phyloP scores from a whole-genome alignment of 2,329 filamentous ascomycete genomes.

The Verticillium zaregamsianum region DNA sequence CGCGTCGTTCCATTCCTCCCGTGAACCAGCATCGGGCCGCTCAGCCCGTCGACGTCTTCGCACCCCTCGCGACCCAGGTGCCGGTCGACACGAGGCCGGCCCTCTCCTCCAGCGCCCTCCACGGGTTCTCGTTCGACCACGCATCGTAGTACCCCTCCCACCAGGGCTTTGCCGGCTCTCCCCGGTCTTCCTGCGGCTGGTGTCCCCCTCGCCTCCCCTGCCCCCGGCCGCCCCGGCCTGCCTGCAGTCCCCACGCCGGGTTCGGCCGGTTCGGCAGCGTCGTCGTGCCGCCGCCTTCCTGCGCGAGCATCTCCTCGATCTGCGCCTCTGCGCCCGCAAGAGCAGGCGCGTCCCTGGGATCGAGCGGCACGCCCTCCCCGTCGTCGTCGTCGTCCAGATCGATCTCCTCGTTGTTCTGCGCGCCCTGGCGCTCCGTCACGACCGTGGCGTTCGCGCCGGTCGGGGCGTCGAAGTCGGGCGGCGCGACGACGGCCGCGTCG shows the following conservation, averaged over 20 bases:
- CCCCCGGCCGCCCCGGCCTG: background rate
- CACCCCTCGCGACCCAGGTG: conserved; percentile 33
- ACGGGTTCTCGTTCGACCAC: conserved; percentile 68
- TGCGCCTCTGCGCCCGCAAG: conserved; percentile 10
- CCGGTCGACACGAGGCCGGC: conserved; percentile 39
- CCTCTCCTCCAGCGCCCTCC: conserved; percentile 52
- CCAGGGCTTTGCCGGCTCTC: conserved; percentile 36
- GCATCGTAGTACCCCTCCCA: conserved; percentile 67
- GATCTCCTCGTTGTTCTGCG: conserved; percentile 41
- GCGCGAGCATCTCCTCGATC: conserved; percentile 9
- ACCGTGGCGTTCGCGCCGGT: conserved; percentile 31
- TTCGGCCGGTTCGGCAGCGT: conserved; percentile 9
- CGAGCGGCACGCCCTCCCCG: conserved; percentile 6
- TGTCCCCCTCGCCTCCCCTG: conserved; percentile 6
- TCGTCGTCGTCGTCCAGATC: conserved; percentile 29
- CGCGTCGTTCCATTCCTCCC: background rate
- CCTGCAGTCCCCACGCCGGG: conserved; percentile 7
- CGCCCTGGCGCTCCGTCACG: conserved; percentile 18
- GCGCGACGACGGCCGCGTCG: conserved; percentile 42
- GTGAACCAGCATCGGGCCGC: background rate
- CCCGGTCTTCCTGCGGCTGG: conserved; percentile 3
- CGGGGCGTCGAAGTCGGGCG: conserved; percentile 10
- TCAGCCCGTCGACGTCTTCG: background rate
- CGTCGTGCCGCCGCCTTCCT: conserved; percentile 6
- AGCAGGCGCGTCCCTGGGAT: conserved; percentile 7